Evolutionary conservation across 2,329 filamentous ascomycete species (phyloP), one percentile per base, ranked within the genome.

Genomic region (Fusarium continuum): DNA sequence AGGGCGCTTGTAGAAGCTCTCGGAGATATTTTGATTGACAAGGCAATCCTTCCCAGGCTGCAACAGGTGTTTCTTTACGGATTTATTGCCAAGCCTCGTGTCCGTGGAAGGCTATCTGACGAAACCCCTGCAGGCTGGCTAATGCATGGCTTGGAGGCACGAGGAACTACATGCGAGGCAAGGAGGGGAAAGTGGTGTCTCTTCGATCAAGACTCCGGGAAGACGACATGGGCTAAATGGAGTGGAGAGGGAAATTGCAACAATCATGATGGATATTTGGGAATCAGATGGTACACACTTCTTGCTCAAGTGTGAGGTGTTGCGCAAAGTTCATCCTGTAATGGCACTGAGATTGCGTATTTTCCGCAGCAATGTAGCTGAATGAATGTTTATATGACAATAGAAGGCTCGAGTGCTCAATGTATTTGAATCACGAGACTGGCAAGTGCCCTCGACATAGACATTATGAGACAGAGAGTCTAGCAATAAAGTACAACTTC

Each of bases 121-220:
- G 13, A 34, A 17, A 43, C 47, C 8, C 29, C 56, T 2, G 55
- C 28, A 8, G 55, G 54, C 5, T 25, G 25, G 22, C 31, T 60
- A 4, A 14, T 60, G 3, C 11, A 34, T 28, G 34, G 22, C 1
- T 40, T 60, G 8, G n/a, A n/a, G 20, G 19, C 1, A 5, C 26
- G 31, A 13, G 20, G 16, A 8, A n/a, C 48, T 1, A 1, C 11
- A 2, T 60, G 55, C 5, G 56, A 61, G 9, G 56, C 47, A 1
- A 34, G 47, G 4, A 23, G 56, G 6, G 56, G 56, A 0, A 61
- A 34, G 17, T 60, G 56, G 56, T 60, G 56, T 25, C 40, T 61
- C 2, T 60, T 60, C 17, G 56, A 60, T 9, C 55, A 60, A 19
- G 56, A 41, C 2, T 29, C 35, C 0, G 56, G 55, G 5, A 17